phyloP scores from a whole-genome alignment of 257 asterid species.

The Buddleja alternifolia region DNA sequence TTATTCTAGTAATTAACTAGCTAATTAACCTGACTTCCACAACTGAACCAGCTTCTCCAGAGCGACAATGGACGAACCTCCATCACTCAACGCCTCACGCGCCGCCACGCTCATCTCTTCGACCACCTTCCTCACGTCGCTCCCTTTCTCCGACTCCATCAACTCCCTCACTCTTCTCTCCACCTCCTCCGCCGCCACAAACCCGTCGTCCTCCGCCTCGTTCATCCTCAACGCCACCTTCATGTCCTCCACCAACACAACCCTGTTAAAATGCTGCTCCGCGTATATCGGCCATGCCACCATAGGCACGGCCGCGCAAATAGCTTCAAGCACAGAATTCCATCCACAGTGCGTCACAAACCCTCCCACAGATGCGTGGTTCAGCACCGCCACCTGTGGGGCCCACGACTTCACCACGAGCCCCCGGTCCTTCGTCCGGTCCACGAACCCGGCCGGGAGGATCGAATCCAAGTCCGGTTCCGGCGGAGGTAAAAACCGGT shows the following conservation, averaged over 20 bases:
- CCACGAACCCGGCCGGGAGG: conserved; percentile 57
- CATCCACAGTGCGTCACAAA: conserved; percentile 73
- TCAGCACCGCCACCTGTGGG: conserved; percentile 61
- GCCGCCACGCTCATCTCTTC: conserved; percentile 43
- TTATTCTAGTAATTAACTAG: too few species aligned
- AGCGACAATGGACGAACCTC: conserved; percentile 46
- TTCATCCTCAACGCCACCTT: conserved; percentile 46
- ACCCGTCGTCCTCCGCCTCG: conserved; percentile 43
- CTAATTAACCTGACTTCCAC: too few species aligned
- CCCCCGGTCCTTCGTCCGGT: conserved; percentile 47
- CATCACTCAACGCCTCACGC: conserved; percentile 37
- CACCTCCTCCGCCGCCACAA: conserved; percentile 54
- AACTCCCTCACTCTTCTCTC: conserved; percentile 47
- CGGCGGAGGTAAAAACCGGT: conserved; percentile 29
- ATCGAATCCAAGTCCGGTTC: conserved; percentile 47
- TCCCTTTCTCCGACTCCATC: conserved; percentile 37
- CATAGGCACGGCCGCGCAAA: conserved; percentile 58
- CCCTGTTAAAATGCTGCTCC: conserved; percentile 57
- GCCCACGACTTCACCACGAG: conserved; percentile 61
- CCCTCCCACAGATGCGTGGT: conserved; percentile 58
- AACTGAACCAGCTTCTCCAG: conserved; percentile 27
- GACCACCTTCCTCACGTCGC: conserved; percentile 32
- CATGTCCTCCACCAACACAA: conserved; percentile 53
- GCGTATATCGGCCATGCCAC: conserved; percentile 76
- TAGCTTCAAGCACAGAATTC: conserved; percentile 71